Conservation (phyloP, 1,284 basidiomycete species). For the Rhodotorula sp. region DNA sequence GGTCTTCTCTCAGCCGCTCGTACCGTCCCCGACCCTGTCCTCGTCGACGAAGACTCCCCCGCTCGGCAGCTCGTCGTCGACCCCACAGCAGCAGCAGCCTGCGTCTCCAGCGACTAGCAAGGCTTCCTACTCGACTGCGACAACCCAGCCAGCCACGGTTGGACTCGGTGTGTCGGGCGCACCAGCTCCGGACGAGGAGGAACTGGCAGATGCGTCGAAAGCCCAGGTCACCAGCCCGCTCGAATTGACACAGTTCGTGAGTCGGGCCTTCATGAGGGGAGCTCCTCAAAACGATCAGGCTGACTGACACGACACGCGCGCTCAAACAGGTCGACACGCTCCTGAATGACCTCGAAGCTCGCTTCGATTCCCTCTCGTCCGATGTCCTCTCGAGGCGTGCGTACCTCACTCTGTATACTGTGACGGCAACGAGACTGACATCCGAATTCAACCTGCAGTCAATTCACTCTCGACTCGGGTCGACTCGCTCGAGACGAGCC, state of each 20-base stretch:
- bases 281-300: neutral
- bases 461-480: conserved; percentile 32
- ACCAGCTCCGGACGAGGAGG: neutral
- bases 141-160: neutral
- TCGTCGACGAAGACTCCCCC: neutral
- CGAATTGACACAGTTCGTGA: conserved; percentile 38
- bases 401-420: conserved; percentile 1
- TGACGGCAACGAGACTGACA: neutral
- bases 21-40: conserved; percentile 14
- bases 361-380: conserved; percentile 33
- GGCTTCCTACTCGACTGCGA: neutral
- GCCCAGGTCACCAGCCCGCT: conserved; percentile 31
- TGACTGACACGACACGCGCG: neutral
- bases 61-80: conserved; percentile 1
- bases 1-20: conserved; percentile 17
- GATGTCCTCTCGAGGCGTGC: conserved; percentile 37
- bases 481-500: conserved; percentile 37
- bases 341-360: conserved; percentile 37
- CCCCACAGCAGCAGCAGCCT: neutral
- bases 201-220: neutral
- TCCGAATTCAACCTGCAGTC: conserved; percentile 1
- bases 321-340: conserved; percentile 34
- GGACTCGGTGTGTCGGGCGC: conserved; percentile 21
- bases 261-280: neutral
- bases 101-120: neutral